These are phyloP conservation scores for Fusarium sp. DNA, from an alignment of 2,329 filamentous ascomycete genomes.

Conservation along the genomic window DNA sequence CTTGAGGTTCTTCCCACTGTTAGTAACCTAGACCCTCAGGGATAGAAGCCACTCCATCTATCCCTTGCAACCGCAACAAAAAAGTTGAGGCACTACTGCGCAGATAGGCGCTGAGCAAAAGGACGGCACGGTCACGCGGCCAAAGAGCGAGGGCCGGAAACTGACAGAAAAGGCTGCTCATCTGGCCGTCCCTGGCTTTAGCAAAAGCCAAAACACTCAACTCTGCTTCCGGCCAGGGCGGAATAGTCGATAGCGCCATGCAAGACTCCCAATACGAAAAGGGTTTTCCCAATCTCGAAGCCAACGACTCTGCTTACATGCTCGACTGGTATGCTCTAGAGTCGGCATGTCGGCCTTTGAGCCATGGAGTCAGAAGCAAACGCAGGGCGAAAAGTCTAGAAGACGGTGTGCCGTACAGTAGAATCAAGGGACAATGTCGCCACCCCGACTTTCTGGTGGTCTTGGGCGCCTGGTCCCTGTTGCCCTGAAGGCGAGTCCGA, in stretches of 20 bases:
- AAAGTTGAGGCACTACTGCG: slow-evolving; percentile 1
- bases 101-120: slow-evolving; percentile 1
- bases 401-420: neutral
- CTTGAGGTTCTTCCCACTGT: slow-evolving; percentile 4
- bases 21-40: neutral
- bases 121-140: slow-evolving; percentile 14
- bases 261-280: slow-evolving; percentile 30
- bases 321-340: slow-evolving; percentile 5
- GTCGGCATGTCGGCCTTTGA: slow-evolving; percentile 20
- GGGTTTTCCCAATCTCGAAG: slow-evolving; percentile 24
- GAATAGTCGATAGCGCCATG: slow-evolving; percentile 41
- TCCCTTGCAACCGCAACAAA: slow-evolving; percentile 16
- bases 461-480: slow-evolving; percentile 11
- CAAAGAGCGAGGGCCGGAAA: slow-evolving; percentile 12
- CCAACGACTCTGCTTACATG: slow-evolving; percentile 17
- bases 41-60: slow-evolving; percentile 2
- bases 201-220: slow-evolving; percentile 32
- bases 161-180: slow-evolving; percentile 19
- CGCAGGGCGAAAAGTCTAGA: slow-evolving; percentile 26
- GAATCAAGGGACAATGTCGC: slow-evolving; percentile 23
- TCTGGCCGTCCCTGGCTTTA: slow-evolving; percentile 12
- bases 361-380: slow-evolving; percentile 11
- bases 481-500: neutral
- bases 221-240: slow-evolving; percentile 19
- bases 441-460: slow-evolving; percentile 9